These are phyloP conservation scores for Cyberlindnera mycetangii DNA, from an alignment of 805 yeast genomes.

Conservation along the genomic window DNA sequence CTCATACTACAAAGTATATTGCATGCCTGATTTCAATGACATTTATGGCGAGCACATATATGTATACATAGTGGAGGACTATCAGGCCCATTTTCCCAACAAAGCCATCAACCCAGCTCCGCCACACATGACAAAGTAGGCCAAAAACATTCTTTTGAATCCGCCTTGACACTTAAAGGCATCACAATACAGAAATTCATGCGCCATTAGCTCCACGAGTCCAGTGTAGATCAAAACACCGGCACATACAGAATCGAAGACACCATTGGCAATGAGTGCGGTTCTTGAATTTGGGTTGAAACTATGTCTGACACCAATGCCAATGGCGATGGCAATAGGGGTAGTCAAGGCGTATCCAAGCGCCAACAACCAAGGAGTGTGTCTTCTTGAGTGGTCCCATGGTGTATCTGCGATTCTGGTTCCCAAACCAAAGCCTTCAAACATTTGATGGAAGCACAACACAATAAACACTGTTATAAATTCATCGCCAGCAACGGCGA, in stretches of 20 bases:
- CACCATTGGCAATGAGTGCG: slow-evolving; percentile 65
- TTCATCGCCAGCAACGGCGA: slow-evolving; percentile 77
- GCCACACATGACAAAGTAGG: slow-evolving; percentile 48
- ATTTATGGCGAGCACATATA: slow-evolving; percentile 44
- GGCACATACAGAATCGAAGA: slow-evolving; percentile 71
- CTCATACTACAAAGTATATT: slow-evolving; percentile 35
- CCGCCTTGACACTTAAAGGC: slow-evolving; percentile 61
- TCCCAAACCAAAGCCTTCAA: slow-evolving; percentile 86
- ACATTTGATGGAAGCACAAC: slow-evolving; percentile 69
- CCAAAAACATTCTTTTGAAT: slow-evolving; percentile 47
- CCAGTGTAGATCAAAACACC: slow-evolving; percentile 80
- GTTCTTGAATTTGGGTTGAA: slow-evolving; percentile 57
- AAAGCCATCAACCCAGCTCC: slow-evolving; percentile 82
- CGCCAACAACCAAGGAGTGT: slow-evolving; percentile 60
- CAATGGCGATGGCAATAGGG: slow-evolving; percentile 75
- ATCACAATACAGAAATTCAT: slow-evolving; percentile 61
- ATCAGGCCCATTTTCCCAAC: slow-evolving; percentile 71
- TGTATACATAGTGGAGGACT: no score
- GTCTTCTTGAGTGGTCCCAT: slow-evolving; percentile 33
- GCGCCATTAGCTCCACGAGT: slow-evolving; percentile 75
- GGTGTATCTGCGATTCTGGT: slow-evolving; percentile 61
- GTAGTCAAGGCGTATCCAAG: slow-evolving; percentile 54
- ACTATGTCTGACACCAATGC: slow-evolving; percentile 66
- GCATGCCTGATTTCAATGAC: slow-evolving; percentile 33
- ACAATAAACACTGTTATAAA: slow-evolving; percentile 69